Evolutionary conservation across 2,329 filamentous ascomycete species (phyloP).

Genomic region (Venturia asperata): DNA sequence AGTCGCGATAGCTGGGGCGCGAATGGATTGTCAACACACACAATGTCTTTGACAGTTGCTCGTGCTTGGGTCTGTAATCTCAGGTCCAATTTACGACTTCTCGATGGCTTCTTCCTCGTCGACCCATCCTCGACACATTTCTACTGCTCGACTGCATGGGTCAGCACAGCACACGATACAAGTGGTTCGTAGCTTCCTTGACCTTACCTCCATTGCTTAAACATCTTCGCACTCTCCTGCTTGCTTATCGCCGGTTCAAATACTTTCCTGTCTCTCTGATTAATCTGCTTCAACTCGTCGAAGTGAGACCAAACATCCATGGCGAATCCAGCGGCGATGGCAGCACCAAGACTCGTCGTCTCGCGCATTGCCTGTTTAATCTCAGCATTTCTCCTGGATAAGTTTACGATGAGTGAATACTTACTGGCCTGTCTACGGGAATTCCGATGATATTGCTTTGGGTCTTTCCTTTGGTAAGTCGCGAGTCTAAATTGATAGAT

Average conservation of each 20-base stretch:
- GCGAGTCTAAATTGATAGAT: background rate
- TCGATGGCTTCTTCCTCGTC: constrained; percentile 30
- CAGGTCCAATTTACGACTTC: background rate
- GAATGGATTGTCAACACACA: background rate
- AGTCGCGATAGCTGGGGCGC: background rate
- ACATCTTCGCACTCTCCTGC: constrained; percentile 55
- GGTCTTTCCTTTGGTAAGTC: constrained; percentile 38
- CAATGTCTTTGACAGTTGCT: background rate
- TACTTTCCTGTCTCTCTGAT: constrained; percentile 58
- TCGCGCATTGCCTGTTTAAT: constrained; percentile 64
- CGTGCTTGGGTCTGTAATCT: background rate
- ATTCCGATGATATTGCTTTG: constrained; percentile 83
- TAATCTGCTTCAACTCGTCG: constrained; percentile 65
- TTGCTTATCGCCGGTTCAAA: constrained; percentile 51
- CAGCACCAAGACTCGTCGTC: constrained; percentile 80
- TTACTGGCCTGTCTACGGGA: constrained; percentile 65
- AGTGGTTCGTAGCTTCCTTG: background rate
- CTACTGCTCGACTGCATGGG: constrained; percentile 52
- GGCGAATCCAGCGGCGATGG: constrained; percentile 82
- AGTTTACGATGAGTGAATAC: background rate
- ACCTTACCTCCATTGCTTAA: constrained; percentile 56
- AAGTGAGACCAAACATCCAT: constrained; percentile 71
- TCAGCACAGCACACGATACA: background rate
- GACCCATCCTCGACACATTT: constrained; percentile 71
- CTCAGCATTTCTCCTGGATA: background rate